Base-by-base conservation (phyloP, 441 rosid species). In the Biscutella laevigata region DNA sequence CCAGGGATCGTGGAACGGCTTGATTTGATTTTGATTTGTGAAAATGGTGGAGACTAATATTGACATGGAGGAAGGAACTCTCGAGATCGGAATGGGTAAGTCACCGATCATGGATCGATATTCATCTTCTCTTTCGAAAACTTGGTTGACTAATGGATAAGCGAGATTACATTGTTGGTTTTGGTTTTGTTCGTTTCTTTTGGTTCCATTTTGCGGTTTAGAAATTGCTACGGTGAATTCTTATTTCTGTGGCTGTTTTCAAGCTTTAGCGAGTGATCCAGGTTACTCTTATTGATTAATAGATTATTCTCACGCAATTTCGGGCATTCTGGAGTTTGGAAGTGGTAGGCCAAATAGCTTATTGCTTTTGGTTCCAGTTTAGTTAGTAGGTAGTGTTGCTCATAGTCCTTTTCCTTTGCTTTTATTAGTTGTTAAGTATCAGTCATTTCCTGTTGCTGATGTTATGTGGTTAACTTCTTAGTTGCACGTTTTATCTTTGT, bases 21-120 rank as follows among this genome's bases (percentile, higher is more conserved):
- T 50, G 53, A 50, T 65, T 57, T 22, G 58, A 39, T 29, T 16
- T 36, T 37, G 59, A 61, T 61, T 64, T 52, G 61, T 40, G 61
- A 57, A 29, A 70, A 84, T 84, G 92, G 89, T 70, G 7, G 28
- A 59, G 40, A 71, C 48, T 10, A 54, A 54, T 42, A 58, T 38
- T 64, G 75, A 66, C 22, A 61, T 74, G 78, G 95, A 86, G 63
- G 95, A 71, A 51, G 88, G 81, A 51, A 71, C 84, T 7, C 63
- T 86, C 27, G 95, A 90, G 83, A 84, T 90, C 61, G 97, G 94
- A 59, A 84, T 90, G 89, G 97, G 97, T 90, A 59, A 71, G 86
- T 48, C 37, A 2, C 52, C 40, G 42, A 61, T 61, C 58, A 27
- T 60, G 5, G 14, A 49, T 57, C 45, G 6, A 9, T 58, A 25